These are phyloP conservation scores for Bullera alba DNA, from an alignment of 768 basidiomycete genomes.

Conservation along the genomic window DNA sequence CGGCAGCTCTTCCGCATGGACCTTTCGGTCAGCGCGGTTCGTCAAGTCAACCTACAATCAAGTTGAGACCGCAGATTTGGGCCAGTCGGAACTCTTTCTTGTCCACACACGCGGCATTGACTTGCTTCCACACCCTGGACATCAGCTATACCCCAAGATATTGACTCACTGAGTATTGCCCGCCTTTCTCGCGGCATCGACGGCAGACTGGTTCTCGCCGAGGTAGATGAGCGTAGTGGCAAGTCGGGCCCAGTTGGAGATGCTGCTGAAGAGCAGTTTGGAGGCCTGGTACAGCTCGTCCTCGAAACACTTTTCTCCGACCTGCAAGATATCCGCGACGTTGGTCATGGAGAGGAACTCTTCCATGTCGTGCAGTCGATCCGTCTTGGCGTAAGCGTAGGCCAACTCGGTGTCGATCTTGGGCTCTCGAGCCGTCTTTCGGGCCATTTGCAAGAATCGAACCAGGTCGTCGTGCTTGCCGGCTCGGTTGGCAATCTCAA, in stretches of 20 bases:
- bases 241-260: slow-evolving; percentile 96
- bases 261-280: slow-evolving; percentile 88
- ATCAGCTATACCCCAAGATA: not conserved
- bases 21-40: slow-evolving; percentile 4
- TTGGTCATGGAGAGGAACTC: slow-evolving; percentile 98
- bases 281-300: slow-evolving; percentile 96
- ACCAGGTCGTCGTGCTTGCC: slow-evolving; percentile 89
- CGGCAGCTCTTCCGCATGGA: slow-evolving; percentile 46
- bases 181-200: slow-evolving; percentile 98
- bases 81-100: slow-evolving; percentile 95
- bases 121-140: slow-evolving; percentile 98
- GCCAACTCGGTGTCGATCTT: slow-evolving; percentile 97
- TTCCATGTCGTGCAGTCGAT: slow-evolving; percentile 95
- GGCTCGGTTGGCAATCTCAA: slow-evolving; percentile 89
- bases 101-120: slow-evolving; percentile 96
- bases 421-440: slow-evolving; percentile 91
- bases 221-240: slow-evolving; percentile 98
- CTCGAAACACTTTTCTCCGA: slow-evolving; percentile 99
- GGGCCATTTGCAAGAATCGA: slow-evolving; percentile 95
- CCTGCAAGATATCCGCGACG: slow-evolving; percentile 90
- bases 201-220: slow-evolving; percentile 94
- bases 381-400: slow-evolving; percentile 89
- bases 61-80: slow-evolving; percentile 97
- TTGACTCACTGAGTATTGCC: slow-evolving; percentile 86
- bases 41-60: slow-evolving; percentile 67